Evolutionary conservation across 2,329 filamentous ascomycete species (phyloP), one percentile per base, ranked within the genome.

Genomic region (Cytospora piceae): DNA sequence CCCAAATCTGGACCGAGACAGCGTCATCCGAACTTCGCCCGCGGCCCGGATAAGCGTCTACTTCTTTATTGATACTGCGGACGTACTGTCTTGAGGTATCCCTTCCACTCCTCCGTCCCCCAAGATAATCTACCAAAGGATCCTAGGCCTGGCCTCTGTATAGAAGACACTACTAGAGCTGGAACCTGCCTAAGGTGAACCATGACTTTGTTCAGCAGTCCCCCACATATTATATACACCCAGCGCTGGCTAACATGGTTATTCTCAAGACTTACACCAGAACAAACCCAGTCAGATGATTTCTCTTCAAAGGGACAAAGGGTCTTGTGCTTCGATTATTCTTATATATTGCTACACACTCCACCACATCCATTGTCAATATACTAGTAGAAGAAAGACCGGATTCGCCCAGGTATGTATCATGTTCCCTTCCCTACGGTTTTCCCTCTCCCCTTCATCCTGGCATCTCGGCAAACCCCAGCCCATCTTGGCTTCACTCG

Each of bases 401-500:
- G 60, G 32, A 15, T 20, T 34, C 32, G 15, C 20, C 27, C 27
- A 60, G 60, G 55, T 63, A 63, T 57, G 60, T 66, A 56, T 51
- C 49, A 51, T 37, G 34, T 31, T 58, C 53, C 55, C 31, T 62
- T 22, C 20, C 14, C 4, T 34, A 15, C 32, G 22, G 24, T 46
- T 24, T 22, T 29, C 24, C 37, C 27, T 32, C 6, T 24, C 51
- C 55, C 55, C 51, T 64, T 39, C 31, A 62, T 58, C 61, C 61
- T 63, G 57, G 61, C 32, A 54, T 42, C 57, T 67, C 65, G 65
- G 65, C 59, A 66, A 42, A 58, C 34, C 37, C 52, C 39, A 56
- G n/a, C 32, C 52, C 52, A 60, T 53, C 65, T 58, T 42, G 63
- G 42, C 51, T 57, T 62, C 27, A 67, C 57, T 67, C 66, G 66